A percentile compares a stretch with the other conserved stretches of the same genome.
These are phyloP conservation scores for Centella asiatica DNA, from an alignment of 129 eudicot genomes.

Conservation along the genomic window DNA sequence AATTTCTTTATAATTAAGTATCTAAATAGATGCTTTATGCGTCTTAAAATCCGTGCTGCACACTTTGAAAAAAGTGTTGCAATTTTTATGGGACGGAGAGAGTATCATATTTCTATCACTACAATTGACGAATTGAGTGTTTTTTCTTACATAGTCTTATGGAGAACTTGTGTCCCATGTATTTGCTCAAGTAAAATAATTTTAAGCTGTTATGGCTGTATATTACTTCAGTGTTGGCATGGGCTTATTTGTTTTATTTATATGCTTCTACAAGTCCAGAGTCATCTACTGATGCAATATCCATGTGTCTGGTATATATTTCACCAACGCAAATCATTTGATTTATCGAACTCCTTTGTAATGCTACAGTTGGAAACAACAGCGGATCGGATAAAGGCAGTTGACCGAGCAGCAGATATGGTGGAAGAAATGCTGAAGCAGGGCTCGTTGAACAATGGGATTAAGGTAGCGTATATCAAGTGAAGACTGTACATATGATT, in stretches of 20 bases:
- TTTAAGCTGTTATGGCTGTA: too few relatives aligned
- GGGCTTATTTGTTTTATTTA: background rate
- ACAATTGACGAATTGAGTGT: background rate
- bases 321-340: constrained; percentile 1
- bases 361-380: constrained; percentile 82
- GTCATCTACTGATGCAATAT: constrained; percentile 2
- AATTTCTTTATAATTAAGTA: too few relatives aligned
- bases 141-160: background rate
- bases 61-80: too few relatives aligned
- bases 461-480: constrained; percentile 34
- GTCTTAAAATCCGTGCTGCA: too few relatives aligned
- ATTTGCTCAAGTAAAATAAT: too few relatives aligned
- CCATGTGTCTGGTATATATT: background rate
- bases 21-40: too few relatives aligned
- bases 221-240: background rate
- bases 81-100: too few relatives aligned
- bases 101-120: too few relatives aligned
- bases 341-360: constrained; percentile 3
- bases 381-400: constrained; percentile 81
- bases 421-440: constrained; percentile 87
- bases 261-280: background rate
- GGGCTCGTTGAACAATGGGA: constrained; percentile 36
- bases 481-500: background rate
- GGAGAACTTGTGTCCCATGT: background rate
- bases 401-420: constrained; percentile 93